These are phyloP conservation scores for Parsonsia alboflavescens DNA, from an alignment of 257 asterid genomes.

Conservation along the genomic window DNA sequence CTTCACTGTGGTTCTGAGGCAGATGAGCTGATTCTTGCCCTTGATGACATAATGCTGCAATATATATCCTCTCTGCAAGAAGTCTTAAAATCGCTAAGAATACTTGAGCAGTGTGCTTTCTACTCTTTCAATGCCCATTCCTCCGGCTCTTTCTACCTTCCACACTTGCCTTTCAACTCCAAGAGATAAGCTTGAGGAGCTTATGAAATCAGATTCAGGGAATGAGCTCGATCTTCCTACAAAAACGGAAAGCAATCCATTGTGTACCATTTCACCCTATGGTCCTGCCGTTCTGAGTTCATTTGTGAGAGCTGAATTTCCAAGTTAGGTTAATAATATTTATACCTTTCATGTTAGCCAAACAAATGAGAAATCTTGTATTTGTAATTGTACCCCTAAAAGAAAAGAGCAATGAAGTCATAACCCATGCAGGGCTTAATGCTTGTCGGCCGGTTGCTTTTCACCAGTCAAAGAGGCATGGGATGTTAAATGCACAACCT, in stretches of 20 bases:
- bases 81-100: constrained; percentile 75
- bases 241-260: not conserved
- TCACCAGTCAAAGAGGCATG: too few species aligned
- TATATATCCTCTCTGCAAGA: constrained; percentile 88
- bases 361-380: not conserved
- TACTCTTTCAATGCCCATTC: constrained; percentile 86
- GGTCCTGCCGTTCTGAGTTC: not conserved
- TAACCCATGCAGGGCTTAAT: too few species aligned
- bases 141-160: constrained; percentile 77
- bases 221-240: constrained; percentile 75
- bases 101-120: constrained; percentile 89
- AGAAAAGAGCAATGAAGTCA: not conserved
- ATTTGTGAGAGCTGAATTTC: not conserved
- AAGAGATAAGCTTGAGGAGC: constrained; percentile 72
- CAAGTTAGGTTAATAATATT: not conserved
- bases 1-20: constrained; percentile 93
- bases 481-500: too few species aligned
- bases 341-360: not conserved
- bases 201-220: constrained; percentile 59
- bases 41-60: constrained; percentile 79
- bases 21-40: constrained; percentile 80
- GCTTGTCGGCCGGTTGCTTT: too few species aligned
- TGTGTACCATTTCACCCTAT: not conserved
- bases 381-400: not conserved
- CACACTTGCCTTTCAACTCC: constrained; percentile 78